Base-by-base conservation (phyloP, 1,284 basidiomycete genomes). In the Trametes hirsuta region DNA sequence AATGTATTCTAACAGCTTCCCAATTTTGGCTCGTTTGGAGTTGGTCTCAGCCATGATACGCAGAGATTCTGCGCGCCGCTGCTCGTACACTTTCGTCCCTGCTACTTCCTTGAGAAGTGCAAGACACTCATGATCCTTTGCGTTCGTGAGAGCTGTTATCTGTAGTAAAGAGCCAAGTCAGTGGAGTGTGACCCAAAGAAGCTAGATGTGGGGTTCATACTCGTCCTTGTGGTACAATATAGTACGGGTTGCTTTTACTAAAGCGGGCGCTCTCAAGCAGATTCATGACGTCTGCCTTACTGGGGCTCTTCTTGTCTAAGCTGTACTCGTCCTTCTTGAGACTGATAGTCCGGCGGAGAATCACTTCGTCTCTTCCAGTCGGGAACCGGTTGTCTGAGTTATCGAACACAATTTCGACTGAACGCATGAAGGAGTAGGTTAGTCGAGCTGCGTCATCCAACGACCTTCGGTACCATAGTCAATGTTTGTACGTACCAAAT, bases 251-350 rank as follows among this genome's bases (percentile, higher is more conserved):
- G 39, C 92, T 93, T 72, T 94, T 91, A 74, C 93, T 95, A 79
- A 99, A 99, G 2, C 97, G 97, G 0, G 97, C 97, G 68, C 89
- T 93, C 75, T 98, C 95, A 30, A 98, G 84, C 18, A 98, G 79
- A 71, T 93, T 96, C 93, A 97, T 96, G 24, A 99, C 94, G 69
- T 99, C 97, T 5, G 95, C 95, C 75, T 98, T 98, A 75, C 88
- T 94, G 0, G 93, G 92, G 64, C 90, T 94, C 79, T 98, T 98
- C 78, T 93, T 90, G 77, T 99, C 97, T 47, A 99, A 81, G 66
- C 92, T 94, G 78, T 98, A 99, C 77, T 99, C 97, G 72, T 99
- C 97, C 79, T 99, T 99, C 81, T 99, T 98, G 50, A 95, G 76
- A 63, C 97, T 97, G 61, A 99, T 98, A 2, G 97, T 99, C 44